Evolutionary conservation across 768 basidiomycete species (phyloP), one percentile per base, ranked within the genome.

Genomic region (Kwoniella mangroviensis): DNA sequence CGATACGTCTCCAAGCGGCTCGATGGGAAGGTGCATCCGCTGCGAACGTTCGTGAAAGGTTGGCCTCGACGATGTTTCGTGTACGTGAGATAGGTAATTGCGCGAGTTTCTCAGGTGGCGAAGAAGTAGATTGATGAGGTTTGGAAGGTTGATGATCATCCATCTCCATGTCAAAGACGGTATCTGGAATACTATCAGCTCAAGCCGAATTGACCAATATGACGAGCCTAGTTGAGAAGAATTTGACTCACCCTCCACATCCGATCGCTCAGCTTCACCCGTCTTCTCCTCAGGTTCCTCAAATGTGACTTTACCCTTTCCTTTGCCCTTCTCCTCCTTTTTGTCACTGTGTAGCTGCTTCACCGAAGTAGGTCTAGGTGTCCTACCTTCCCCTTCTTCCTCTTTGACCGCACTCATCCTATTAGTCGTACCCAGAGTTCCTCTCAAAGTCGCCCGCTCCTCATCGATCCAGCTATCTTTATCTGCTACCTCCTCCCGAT

Each of bases 81-180:
- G 69, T 71, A 40, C 75, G 66, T 10, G 70, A 63, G 22, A 68
- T 58, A 21, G 70, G 49, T 51, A 60, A 24, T 28, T 59, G 22
- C 10, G 58, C 49, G 26, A 51, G 26, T n/a, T 15, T 26, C n/a
- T 28, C 49, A 49, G 34, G 22, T 53, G 42, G 62, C 21, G 42
- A 59, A 41, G 49, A 40, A 13, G n/a, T 17, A 28, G 41, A 22
- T 45, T 58, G 24, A 54, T 58, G 26, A 13, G 22, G 62, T 24
- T 34, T 24, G 5, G 54, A 40, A 43, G 13, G 57, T n/a, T 24
- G 62, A 58, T 41, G 49, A 12, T 83, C 81, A 63, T 81, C 79
- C 40, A 81, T 67, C 49, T 83, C 82, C 63, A 83, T 81, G 58
- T 83, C 82, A 56, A 83, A 83, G 13, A 83, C 80, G 63, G 78